phyloP scores from a whole-genome alignment of 140 eudicot species.

The Erigeron philadelphicus region DNA sequence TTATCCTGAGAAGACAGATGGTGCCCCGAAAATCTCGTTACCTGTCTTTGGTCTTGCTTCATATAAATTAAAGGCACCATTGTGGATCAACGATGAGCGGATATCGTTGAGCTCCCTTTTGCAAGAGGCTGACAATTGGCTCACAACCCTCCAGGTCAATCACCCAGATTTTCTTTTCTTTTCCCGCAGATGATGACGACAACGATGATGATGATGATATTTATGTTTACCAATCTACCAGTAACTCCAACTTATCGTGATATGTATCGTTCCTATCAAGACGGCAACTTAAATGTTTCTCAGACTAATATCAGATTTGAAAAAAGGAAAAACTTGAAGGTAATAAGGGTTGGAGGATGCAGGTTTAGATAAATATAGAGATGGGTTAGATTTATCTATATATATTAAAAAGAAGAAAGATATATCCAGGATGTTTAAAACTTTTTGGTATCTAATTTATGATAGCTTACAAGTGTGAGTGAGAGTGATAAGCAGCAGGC shows the following conservation, averaged over 20 bases:
- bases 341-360: slow-evolving; percentile 10
- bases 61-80: slow-evolving; percentile 56
- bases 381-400: not conserved
- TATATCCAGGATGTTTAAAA: not conserved
- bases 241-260: not conserved
- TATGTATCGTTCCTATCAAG: not conserved
- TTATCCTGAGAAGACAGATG: slow-evolving; percentile 41
- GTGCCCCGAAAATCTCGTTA: slow-evolving; percentile 44
- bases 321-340: not conserved
- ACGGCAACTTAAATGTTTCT: not conserved
- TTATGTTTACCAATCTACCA: not conserved
- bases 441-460: slow-evolving; percentile 22
- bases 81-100: slow-evolving; percentile 52
- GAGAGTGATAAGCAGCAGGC: slow-evolving; percentile 21
- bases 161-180: slow-evolving; percentile 91
- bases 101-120: slow-evolving; percentile 43
- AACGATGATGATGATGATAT: not conserved
- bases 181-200: slow-evolving; percentile 46
- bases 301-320: not conserved
- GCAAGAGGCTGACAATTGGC: slow-evolving; percentile 64
- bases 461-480: slow-evolving; percentile 8
- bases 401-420: not conserved
- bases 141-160: slow-evolving; percentile 54
- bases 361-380: slow-evolving; percentile 7
- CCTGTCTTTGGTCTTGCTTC: slow-evolving; percentile 85